Percentiles rank a stretch among this genome's conserved stretches.
These are phyloP conservation scores for Vachellia collinsii DNA, from an alignment of 306 rosid species.

Conservation along the genomic window DNA sequence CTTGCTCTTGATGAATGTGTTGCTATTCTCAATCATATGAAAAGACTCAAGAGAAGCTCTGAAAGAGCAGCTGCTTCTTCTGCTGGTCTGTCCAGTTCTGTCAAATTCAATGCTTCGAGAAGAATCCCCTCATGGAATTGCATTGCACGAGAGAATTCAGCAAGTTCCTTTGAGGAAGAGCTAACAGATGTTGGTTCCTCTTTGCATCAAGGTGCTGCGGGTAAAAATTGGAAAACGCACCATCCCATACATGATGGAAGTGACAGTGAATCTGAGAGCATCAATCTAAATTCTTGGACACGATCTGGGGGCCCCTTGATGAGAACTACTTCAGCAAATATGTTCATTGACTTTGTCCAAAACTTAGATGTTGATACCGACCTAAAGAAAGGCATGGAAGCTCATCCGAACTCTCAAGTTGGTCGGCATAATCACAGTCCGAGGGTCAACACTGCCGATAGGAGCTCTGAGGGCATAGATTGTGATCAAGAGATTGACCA, in stretches of 20 bases:
- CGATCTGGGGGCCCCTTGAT: constrained; percentile 94
- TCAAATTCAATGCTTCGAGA: constrained; percentile 72
- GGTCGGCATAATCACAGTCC: constrained; percentile 55
- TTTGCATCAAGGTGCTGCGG: constrained; percentile 55
- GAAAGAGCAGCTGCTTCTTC: constrained; percentile 81
- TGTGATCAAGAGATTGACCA: constrained; percentile 56
- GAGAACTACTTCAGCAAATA: constrained; percentile 85
- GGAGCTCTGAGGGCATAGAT: constrained; percentile 58
- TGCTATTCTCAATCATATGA: constrained; percentile 88
- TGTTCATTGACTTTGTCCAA: constrained; percentile 77
- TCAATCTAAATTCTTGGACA: constrained; percentile 75
- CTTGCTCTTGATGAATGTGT: constrained; percentile 94
- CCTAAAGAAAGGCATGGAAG: constrained; percentile 46
- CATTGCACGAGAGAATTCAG: constrained; percentile 93
- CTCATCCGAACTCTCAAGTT: constrained; percentile 45
- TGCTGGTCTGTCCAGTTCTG: constrained; percentile 56
- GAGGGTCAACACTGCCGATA: constrained; percentile 56
- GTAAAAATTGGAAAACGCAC: constrained; percentile 53
- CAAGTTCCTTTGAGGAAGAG: constrained; percentile 86
- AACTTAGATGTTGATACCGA: constrained; percentile 71
- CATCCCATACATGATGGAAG: constrained; percentile 65
- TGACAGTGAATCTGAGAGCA: constrained; percentile 76
- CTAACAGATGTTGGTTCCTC: constrained; percentile 56
- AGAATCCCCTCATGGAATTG: constrained; percentile 99
- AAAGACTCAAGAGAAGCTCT: constrained; percentile 74